Percentiles rank a stretch among this genome's conserved stretches.
phyloP scores from a whole-genome alignment of 1,139 yeast genomes.

The Pichiaceae sp. region DNA sequence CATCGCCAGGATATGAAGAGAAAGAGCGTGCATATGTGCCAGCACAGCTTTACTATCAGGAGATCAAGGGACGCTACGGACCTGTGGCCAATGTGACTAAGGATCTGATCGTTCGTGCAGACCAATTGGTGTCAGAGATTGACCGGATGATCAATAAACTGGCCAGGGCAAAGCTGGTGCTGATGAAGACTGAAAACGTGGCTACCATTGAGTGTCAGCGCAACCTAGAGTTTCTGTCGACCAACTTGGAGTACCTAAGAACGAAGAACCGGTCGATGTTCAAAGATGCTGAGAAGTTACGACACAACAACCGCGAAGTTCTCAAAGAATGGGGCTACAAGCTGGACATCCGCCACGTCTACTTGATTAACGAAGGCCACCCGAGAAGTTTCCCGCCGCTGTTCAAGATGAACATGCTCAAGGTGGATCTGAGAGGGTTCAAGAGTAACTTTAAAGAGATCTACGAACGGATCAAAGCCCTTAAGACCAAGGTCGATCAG shows the following conservation, averaged over 20 bases:
- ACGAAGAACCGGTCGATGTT: not conserved
- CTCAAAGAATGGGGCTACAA: constrained; percentile 2
- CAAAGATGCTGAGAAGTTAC: not conserved
- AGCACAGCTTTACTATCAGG: not conserved
- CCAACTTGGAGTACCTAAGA: not conserved
- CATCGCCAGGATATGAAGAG: not conserved
- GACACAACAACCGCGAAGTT: constrained; percentile 1
- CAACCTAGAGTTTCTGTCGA: not conserved
- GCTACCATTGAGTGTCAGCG: not conserved
- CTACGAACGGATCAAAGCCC: not conserved
- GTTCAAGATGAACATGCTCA: not conserved
- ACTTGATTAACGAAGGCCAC: not conserved
- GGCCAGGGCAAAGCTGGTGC: not conserved
- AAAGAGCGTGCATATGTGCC: not conserved
- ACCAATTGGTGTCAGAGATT: not conserved
- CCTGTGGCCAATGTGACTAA: not conserved
- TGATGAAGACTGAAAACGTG: not conserved
- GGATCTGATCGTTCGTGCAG: not conserved
- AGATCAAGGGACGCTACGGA: not conserved
- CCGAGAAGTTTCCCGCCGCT: not conserved
- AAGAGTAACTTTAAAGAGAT: not conserved
- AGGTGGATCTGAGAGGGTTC: constrained; percentile 2
- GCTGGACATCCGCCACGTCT: not conserved
- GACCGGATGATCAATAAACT: not conserved
- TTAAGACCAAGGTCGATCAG: not conserved